Conservation (phyloP, 768 basidiomycete species). For the Boletus pseudopeckii region DNA sequence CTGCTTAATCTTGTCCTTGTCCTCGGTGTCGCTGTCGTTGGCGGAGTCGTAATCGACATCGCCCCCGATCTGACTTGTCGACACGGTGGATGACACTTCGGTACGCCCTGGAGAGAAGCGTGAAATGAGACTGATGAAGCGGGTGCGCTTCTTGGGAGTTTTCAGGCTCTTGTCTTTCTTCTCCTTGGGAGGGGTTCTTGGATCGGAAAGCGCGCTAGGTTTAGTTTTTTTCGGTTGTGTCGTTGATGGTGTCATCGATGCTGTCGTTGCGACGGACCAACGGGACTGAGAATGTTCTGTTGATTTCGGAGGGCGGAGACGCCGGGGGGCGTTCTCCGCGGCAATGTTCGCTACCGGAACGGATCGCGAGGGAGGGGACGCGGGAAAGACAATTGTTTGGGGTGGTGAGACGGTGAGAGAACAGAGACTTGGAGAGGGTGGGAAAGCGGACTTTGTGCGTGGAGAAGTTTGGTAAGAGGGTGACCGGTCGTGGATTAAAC, state of each 20-base stretch:
- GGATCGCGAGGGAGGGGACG: constrained; percentile 2
- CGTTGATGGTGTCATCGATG: constrained; percentile 22
- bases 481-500: background rate
- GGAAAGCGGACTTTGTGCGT: background rate
- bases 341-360: background rate
- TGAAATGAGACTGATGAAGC: constrained; percentile 33
- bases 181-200: constrained; percentile 11
- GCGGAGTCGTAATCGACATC: constrained; percentile 21
- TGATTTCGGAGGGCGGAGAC: constrained; percentile 4
- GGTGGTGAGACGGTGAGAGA: constrained; percentile 4
- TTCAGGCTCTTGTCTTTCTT: constrained; percentile 26
- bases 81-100: constrained; percentile 11
- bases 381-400: constrained; percentile 1
- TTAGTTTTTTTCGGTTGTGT: constrained; percentile 15
- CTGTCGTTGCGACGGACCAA: constrained; percentile 33
- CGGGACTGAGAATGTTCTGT: constrained; percentile 15
- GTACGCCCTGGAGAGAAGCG: constrained; percentile 30
- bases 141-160: constrained; percentile 29
- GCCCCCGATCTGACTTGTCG: background rate
- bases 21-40: constrained; percentile 23
- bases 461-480: constrained; percentile 2
- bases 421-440: constrained; percentile 4
- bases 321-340: background rate
- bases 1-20: constrained; percentile 11
- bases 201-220: background rate